Base-by-base conservation (phyloP, 139 green algal genomes). In the Picocystis salinarum region DNA sequence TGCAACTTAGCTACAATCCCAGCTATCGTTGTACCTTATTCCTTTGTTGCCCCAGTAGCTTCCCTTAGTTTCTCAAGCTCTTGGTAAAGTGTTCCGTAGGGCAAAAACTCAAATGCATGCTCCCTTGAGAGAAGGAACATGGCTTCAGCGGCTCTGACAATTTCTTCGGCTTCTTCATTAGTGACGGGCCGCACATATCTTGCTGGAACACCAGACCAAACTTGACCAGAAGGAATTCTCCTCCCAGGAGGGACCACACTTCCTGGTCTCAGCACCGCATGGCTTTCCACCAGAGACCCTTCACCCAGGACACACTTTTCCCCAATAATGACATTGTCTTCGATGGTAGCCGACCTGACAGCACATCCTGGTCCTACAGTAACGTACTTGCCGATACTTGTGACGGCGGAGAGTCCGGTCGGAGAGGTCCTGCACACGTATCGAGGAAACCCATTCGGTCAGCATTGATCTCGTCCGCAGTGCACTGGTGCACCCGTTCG, bases 201-300 rank as follows among this genome's bases (percentile, higher is more conserved):
- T 0, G 78, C 80, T 17, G 81, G 81, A 48, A 73, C 77, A 33
- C 81, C 80, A 2, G 57, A 77, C 81, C 81, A 93, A 45, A 91
- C 51, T 55, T 93, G 59, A 3, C 77, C 80, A 20, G 62, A 57
- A n/a, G 80, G 80, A 13, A 92, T 64, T 26, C 67, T 59, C 4
- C 74, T 50, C 10, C 74, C 81, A 2, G 81, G 81, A 2, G 77
- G 73, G 40, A 92, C 49, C 28, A 92, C 77, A 28, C 70, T 77
- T 41, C 76, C 74, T 3, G 81, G 74, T 18, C 61, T 60, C 37
- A 92, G 58, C n/a, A 83, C 64, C 7, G 53, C 59, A 34, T 81
- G 45, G 12, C 58, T 61, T 55, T 91, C 77, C 28, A 93, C 67
- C 23, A 83, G 50, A 6, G 53, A 59, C 3, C 77, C 77, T 62